Percentiles rank a stretch among this genome's conserved stretches.
These are phyloP conservation scores for Fusarium nurragi DNA, from an alignment of 2,329 filamentous ascomycete species.

Conservation along the genomic window DNA sequence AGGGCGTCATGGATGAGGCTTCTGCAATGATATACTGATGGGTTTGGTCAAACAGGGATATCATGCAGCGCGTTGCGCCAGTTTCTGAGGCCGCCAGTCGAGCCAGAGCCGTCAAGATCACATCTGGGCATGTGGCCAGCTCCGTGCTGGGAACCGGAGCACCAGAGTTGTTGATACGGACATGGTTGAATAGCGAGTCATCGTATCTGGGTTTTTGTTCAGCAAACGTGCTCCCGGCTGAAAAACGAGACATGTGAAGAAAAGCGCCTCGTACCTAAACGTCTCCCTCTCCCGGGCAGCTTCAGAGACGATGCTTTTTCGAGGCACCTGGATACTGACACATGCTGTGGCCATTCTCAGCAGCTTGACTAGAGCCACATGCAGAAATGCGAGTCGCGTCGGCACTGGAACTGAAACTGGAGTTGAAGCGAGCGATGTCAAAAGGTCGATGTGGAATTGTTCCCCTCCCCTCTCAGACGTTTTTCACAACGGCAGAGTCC, in stretches of 20 bases:
- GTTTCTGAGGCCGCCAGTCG: slow-evolving; percentile 59
- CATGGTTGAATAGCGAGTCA: slow-evolving; percentile 18
- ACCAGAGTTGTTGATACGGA: slow-evolving; percentile 41
- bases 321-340: slow-evolving; percentile 7
- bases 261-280: slow-evolving; percentile 39
- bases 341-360: slow-evolving; percentile 8
- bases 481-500: neutral
- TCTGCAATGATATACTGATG: slow-evolving; percentile 63
- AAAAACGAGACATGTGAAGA: neutral
- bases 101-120: slow-evolving; percentile 58
- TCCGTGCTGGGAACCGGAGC: slow-evolving; percentile 36
- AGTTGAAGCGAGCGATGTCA: neutral
- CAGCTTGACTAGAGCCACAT: neutral
- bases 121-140: slow-evolving; percentile 47
- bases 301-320: slow-evolving; percentile 35
- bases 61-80: slow-evolving; percentile 52
- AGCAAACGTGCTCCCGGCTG: neutral
- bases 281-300: slow-evolving; percentile 47
- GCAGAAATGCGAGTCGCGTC: no score
- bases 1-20: slow-evolving; percentile 54
- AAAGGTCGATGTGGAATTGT: neutral
- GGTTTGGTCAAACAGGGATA: slow-evolving; percentile 61
- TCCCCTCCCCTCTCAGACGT: neutral
- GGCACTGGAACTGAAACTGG: neutral
- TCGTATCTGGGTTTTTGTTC: slow-evolving; percentile 10